Conservation (phyloP, 2,329 filamentous ascomycete genomes). For the Aspergillus amoenus region DNA sequence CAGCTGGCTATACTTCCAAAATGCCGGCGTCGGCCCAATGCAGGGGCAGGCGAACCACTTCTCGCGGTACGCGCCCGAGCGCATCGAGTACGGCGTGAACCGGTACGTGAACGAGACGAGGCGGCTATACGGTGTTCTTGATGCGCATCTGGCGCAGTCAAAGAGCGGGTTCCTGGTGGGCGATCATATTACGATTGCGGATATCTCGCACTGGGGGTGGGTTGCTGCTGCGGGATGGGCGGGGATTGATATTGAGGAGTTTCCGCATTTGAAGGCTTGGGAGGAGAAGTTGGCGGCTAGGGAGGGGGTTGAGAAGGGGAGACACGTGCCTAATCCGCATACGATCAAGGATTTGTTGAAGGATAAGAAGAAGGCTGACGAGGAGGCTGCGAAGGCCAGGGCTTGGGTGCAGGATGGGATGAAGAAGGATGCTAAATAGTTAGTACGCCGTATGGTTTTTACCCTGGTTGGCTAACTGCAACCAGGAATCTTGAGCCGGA, state of each 20-base stretch:
- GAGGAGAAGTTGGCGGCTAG: slow-evolving; percentile 68
- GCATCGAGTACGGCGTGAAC: slow-evolving; percentile 78
- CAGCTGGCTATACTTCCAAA: slow-evolving; percentile 78
- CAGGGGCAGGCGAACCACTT: slow-evolving; percentile 86
- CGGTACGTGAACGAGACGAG: slow-evolving; percentile 80
- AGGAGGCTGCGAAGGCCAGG: slow-evolving; percentile 52
- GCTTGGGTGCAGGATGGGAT: slow-evolving; percentile 69
- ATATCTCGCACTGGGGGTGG: slow-evolving; percentile 82
- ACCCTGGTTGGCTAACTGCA: background rate
- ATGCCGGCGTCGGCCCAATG: slow-evolving; percentile 79
- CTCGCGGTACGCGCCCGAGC: slow-evolving; percentile 74
- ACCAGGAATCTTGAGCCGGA: background rate
- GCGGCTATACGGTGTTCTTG: slow-evolving; percentile 76
- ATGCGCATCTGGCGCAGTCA: slow-evolving; percentile 62
- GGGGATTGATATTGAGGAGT: slow-evolving; percentile 70
- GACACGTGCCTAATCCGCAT: slow-evolving; percentile 68
- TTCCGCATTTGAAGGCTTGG: slow-evolving; percentile 76
- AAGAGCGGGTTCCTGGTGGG: slow-evolving; percentile 54
- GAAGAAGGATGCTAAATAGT: slow-evolving; percentile 56
- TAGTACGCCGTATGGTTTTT: slow-evolving; percentile 12
- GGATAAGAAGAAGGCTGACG: slow-evolving; percentile 58
- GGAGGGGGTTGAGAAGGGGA: slow-evolving; percentile 71
- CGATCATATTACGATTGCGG: slow-evolving; percentile 56
- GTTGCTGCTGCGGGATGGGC: slow-evolving; percentile 60
- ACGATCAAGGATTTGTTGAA: slow-evolving; percentile 59